Conservation (phyloP, 2,329 filamentous ascomycete species). For the Ophiostoma piceae region DNA sequence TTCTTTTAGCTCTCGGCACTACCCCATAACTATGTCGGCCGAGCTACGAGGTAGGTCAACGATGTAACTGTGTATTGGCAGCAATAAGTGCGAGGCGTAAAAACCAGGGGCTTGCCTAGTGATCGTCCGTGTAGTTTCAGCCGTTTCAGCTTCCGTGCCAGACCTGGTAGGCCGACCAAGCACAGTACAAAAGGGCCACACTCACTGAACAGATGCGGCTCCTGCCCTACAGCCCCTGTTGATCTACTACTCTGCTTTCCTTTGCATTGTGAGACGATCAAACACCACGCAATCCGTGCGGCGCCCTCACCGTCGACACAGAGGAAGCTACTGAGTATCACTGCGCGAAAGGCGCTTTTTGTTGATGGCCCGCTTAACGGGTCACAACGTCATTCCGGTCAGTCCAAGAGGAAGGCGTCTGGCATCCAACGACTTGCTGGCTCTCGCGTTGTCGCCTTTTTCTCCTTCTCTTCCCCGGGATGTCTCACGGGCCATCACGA, state of each 20-base stretch:
- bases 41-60: not conserved
- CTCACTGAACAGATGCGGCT: not conserved
- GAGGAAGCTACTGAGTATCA: not conserved
- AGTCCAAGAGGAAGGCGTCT: not conserved
- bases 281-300: constrained; percentile 18
- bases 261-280: constrained; percentile 21
- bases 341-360: not conserved
- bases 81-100: no score
- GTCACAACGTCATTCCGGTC: not conserved
- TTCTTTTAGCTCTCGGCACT: constrained; percentile 5
- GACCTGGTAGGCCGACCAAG: not conserved
- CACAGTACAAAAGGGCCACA: not conserved
- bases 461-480: not conserved
- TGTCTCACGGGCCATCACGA: not conserved
- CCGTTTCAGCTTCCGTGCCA: constrained; percentile 22
- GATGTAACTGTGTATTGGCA: not conserved
- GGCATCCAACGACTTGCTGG: not conserved
- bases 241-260: not conserved
- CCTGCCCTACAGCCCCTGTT: not conserved
- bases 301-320: not conserved
- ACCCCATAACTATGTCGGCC: not conserved
- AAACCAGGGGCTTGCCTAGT: constrained; percentile 13
- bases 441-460: not conserved
- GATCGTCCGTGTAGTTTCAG: constrained; percentile 22
- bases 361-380: not conserved